Base-by-base conservation (phyloP, 2,329 filamentous ascomycete genomes). In the Trichophyton rubrum region DNA sequence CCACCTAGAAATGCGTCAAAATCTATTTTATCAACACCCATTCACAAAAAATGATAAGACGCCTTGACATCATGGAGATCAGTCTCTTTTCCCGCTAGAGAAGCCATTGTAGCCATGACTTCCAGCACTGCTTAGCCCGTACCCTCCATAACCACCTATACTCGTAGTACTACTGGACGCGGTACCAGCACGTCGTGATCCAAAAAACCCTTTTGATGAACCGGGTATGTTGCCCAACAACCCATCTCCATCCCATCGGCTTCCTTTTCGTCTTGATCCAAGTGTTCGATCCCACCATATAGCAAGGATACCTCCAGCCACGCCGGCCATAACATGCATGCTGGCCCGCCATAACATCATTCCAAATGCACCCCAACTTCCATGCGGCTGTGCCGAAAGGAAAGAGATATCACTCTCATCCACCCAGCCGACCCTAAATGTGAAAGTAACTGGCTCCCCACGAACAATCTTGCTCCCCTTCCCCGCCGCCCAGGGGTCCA, bases 391-490 rank as follows among this genome's bases (percentile, higher is more conserved):
- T 56, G 68, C 62, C 33, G 68, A 71, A 69, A 71, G 71, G 17
- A 70, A 69, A 62, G 73, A 70, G 1, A 72, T 69, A 40, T 70
- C 67, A n/a, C 71, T 71, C 5, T 76, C 72, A 59, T 77, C 69
- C 56, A 77, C 64, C 93, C 93, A 97, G 51, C 89, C 79, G 13
- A 97, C 86, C 45, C 84, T 87, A 68, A 97, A 88, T 51, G 79
- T 81, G 66, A 97, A 78, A 0, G 88, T 86, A 61, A 97, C 73
- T 3, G 87, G 82, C 72, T 97, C 91, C 11, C 92, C 91, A 65
- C 96, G 95, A 35, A 96, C 83, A 56, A 96, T 82, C 67, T 85
- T 85, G 0, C 78, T 77, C 3, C 76, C 79, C 76, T 74, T 80
- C 57, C 69, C 79, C 57, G 72, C 76, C 53, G 77, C 75, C 65